Evolutionary conservation across 163 green algal genomes (phyloP).

Genomic region (Prototheca wickerhamii): DNA sequence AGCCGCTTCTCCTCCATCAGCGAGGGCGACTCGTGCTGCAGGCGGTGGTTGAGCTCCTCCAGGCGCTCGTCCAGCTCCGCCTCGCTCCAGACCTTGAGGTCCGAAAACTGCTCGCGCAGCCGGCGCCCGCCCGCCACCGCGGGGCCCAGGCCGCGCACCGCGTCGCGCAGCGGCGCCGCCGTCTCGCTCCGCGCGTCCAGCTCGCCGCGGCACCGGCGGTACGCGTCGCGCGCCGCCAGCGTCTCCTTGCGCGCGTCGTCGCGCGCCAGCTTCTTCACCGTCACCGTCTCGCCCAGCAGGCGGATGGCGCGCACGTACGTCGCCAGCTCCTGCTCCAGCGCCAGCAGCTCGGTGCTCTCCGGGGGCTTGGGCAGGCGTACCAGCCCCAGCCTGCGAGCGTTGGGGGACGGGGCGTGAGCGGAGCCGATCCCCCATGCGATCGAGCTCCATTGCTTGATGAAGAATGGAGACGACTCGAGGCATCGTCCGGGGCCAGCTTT

Average conservation of each 20-base stretch:
- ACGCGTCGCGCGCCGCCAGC: constrained; percentile 17
- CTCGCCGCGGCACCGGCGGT: constrained; percentile 7
- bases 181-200: constrained; percentile 11
- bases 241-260: constrained; percentile 21
- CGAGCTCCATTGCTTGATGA: too few relatives aligned
- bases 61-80: constrained; percentile 33
- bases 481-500: too few relatives aligned
- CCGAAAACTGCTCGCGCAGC: constrained; percentile 3
- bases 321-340: constrained; percentile 30
- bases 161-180: constrained; percentile 24
- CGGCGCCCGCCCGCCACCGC: background rate
- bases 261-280: constrained; percentile 30
- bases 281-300: constrained; percentile 24
- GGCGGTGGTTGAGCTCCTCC: constrained; percentile 17
- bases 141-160: background rate
- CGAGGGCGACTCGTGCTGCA: constrained; percentile 30
- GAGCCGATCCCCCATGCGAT: too few relatives aligned
- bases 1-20: constrained; percentile 35
- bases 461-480: too few relatives aligned
- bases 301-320: constrained; percentile 14
- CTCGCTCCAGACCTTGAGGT: constrained; percentile 23
- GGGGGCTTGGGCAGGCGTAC: constrained; percentile 31
- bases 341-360: constrained; percentile 11
- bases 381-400: constrained; percentile 29
- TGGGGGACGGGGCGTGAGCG: too few relatives aligned